Percentiles rank a stretch among this genome's conserved stretches.
These are phyloP conservation scores for Boletus subparvulus DNA, from an alignment of 768 basidiomycete genomes.

Conservation along the genomic window DNA sequence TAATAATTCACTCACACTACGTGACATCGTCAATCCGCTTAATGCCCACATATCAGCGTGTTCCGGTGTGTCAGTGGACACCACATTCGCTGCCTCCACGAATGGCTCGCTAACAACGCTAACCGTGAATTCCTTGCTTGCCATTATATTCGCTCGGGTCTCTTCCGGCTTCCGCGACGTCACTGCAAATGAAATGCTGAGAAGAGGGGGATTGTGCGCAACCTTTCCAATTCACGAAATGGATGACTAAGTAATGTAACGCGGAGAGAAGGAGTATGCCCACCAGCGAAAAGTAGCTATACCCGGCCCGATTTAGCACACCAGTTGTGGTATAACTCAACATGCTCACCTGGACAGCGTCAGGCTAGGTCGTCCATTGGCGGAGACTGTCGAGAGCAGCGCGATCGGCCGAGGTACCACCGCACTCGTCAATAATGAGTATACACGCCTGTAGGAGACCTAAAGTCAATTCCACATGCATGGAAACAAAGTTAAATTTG, in stretches of 20 bases:
- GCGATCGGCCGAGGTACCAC: conserved; percentile 63
- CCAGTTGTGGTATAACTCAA: not conserved
- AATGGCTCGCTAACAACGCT: conserved; percentile 71
- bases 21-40: conserved; percentile 54
- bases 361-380: conserved; percentile 53
- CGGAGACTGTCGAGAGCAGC: conserved; percentile 60
- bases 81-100: conserved; percentile 54
- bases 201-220: conserved; percentile 61
- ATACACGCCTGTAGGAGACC: conserved; percentile 33
- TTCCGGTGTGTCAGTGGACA: conserved; percentile 55
- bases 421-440: conserved; percentile 55
- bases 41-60: conserved; percentile 58
- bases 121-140: conserved; percentile 67
- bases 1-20: conserved; percentile 45
- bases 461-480: conserved; percentile 25
- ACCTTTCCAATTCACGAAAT: conserved; percentile 33
- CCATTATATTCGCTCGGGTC: conserved; percentile 62
- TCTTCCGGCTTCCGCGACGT: conserved; percentile 51
- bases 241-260: conserved; percentile 9
- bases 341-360: conserved; percentile 61
- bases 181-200: conserved; percentile 60
- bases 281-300: conserved; percentile 65
- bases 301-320: conserved; percentile 10
- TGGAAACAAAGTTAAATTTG: conserved; percentile 17
- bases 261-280: conserved; percentile 17